Base-by-base conservation (phyloP, 2,329 filamentous ascomycete genomes). In the Fusarium vanettenii region DNA sequence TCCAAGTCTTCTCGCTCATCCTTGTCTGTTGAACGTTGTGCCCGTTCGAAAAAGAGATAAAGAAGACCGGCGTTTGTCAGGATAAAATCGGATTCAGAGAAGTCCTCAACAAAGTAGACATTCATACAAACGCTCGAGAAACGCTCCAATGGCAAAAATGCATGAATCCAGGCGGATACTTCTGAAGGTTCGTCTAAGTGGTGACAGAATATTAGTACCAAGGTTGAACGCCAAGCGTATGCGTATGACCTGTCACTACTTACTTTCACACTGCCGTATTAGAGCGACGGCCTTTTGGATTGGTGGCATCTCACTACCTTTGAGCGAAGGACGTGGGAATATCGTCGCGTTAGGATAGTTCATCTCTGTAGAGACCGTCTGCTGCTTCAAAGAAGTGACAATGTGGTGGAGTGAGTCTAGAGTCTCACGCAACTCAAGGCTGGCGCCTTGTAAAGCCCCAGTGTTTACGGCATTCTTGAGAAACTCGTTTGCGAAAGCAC, bases 401-500 rank as follows among this genome's bases (percentile, higher is more conserved):
- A 79, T 79, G 18, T 80, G 76, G 37, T 80, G 79, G 3, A 84
- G 80, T 1, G 82, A 80, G 48, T 82, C 80, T 8, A 84, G 64
- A 1, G 82, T 81, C 66, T 84, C 81, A 5, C 79, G 77, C 73
- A 84, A 73, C 69, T 83, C 80, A 1, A 82, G 76, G 9, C 79
- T 76, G 0, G 79, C 75, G 7, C 75, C 78, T 27, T 78, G 76
- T 0, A 80, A 61, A 11, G 79, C 74, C n/a, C 71, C 78, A 27
- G 79, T 77, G 13, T 75, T 78, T 18, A 83, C 82, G 5, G 81
- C 82, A 64, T 85, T 82, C 25, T 83, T 80, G 4, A 86, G 76
- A 50, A 87, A 85, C 59, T 87, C 84, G 25, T 83, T 86, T 37
- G 86, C 86, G 70, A 87, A 87, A 14, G 81, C 82, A 2, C 85